A percentile compares a stretch with the other conserved stretches of the same genome.
phyloP scores from a whole-genome alignment of 768 basidiomycete species.

The Tulasnella sp. region DNA sequence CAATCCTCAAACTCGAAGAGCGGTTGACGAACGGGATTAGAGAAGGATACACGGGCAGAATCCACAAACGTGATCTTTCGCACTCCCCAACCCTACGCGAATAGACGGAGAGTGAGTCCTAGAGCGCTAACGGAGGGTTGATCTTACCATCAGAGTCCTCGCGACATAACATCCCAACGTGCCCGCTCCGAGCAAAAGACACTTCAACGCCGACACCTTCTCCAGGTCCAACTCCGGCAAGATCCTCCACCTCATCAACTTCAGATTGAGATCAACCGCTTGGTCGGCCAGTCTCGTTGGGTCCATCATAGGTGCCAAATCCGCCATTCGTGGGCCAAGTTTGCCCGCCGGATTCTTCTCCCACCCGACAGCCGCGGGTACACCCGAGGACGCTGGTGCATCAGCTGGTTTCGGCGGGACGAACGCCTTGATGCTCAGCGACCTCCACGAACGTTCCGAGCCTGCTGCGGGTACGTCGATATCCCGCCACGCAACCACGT shows the following conservation, averaged over 20 bases:
- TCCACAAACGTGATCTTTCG: constrained; percentile 88
- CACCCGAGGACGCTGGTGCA: neutral
- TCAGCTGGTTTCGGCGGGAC: neutral
- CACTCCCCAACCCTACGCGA: constrained; percentile 80
- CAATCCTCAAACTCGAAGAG: constrained; percentile 94
- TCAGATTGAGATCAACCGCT: constrained; percentile 94
- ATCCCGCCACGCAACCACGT: constrained; percentile 70
- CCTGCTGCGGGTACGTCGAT: constrained; percentile 32
- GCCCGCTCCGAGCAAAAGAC: constrained; percentile 85
- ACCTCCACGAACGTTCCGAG: constrained; percentile 40
- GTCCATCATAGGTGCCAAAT: constrained; percentile 95
- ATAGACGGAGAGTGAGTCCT: neutral
- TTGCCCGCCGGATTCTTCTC: constrained; percentile 86
- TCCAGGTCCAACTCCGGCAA: constrained; percentile 81
- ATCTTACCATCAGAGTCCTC: constrained; percentile 69
- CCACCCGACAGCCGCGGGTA: constrained; percentile 81
- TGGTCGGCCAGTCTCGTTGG: constrained; percentile 85
- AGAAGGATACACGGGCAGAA: constrained; percentile 84
- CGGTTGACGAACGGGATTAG: constrained; percentile 95
- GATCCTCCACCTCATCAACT: constrained; percentile 96
- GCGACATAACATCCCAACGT: constrained; percentile 96
- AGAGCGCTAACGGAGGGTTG: neutral
- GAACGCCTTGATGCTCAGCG: neutral
- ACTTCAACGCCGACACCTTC: constrained; percentile 64
- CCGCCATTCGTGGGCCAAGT: constrained; percentile 73